Base-by-base conservation (phyloP, 768 basidiomycete species). In the Kwoniella dejecticola region DNA sequence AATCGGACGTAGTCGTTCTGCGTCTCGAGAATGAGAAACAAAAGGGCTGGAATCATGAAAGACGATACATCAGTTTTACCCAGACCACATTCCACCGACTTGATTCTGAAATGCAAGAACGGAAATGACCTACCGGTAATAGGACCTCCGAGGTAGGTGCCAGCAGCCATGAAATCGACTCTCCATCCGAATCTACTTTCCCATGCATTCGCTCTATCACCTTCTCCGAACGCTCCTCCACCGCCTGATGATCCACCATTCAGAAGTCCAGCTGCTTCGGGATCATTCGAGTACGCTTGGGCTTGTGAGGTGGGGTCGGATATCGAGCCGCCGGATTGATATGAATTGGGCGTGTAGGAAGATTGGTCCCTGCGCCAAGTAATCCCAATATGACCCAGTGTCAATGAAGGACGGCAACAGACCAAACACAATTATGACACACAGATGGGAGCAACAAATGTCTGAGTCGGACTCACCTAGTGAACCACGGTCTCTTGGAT, bases 1-100 rank as follows among this genome's bases (percentile, higher is more conserved):
- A 89, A 90, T 54, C 89, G 85, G 60, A 89, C 85, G 64, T 85
- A 87, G 76, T 89, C 87, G 68, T 88, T 88, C 62, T 84, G 83
- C 10, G 86, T 90, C 78, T 90, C 89, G n/a, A 86, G 64, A n/a
- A 89, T 82, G 10, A 90, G 82, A 30, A 89, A 76, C 0, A 81
- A 26, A 29, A 90, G 77, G 2, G 89, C 89, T 89, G 57, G 19
- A 13, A 5, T 19, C 57, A 24, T 3, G 4, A 19, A 6, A 44
- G 42, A 44, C 19, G 6, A 19, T 44, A 44, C 10, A 44, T 44
- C 42, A 44, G 42, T 21, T 12, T 11, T 19, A 12, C n/a, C n/a
- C n/a, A n/a, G n/a, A n/a, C n/a, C n/a, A n/a, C n/a, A n/a, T 5
- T 44, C 33, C 33, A 36, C 33, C 15, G 41, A 12, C 11, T 8